Percentiles rank a stretch among this genome's conserved stretches.
These are phyloP conservation scores for Microsporum canis DNA, from an alignment of 2,329 filamentous ascomycete genomes.

Conservation along the genomic window DNA sequence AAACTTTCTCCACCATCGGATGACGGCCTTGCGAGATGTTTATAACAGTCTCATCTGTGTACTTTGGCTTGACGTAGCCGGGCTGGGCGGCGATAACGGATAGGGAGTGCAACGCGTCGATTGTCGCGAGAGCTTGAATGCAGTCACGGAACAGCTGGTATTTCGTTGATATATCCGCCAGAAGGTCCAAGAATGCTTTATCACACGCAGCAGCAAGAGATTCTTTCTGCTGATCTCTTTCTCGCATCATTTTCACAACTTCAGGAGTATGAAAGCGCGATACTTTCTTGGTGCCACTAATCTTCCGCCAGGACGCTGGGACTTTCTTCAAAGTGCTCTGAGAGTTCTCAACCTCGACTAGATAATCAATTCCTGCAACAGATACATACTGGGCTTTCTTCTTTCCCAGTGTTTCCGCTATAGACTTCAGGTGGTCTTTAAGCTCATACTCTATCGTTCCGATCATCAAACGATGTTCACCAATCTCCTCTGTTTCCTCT, in stretches of 20 bases:
- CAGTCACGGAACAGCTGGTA: conserved; percentile 86
- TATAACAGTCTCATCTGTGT: conserved; percentile 55
- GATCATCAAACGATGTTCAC: conserved; percentile 80
- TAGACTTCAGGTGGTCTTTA: conserved; percentile 59
- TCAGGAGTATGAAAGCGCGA: conserved; percentile 92
- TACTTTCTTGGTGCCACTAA: conserved; percentile 84
- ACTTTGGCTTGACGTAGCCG: conserved; percentile 71
- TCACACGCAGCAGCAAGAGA: conserved; percentile 86
- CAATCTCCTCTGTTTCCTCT: conserved; percentile 79
- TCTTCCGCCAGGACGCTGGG: conserved; percentile 88
- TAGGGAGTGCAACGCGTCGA: conserved; percentile 83
- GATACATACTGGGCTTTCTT: conserved; percentile 68
- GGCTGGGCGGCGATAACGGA: conserved; percentile 74
- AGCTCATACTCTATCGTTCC: conserved; percentile 85
- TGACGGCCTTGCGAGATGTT: conserved; percentile 67
- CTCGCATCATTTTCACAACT: conserved; percentile 67
- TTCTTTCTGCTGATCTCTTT: conserved; percentile 91
- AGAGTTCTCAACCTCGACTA: conserved; percentile 79
- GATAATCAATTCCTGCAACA: conserved; percentile 81
- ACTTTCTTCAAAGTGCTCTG: conserved; percentile 64
- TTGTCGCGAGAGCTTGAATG: conserved; percentile 69
- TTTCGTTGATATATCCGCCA: conserved; percentile 62
- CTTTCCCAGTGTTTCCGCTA: conserved; percentile 60
- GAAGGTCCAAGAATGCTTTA: conserved; percentile 60
- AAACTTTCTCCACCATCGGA: conserved; percentile 87